Evolutionary conservation across 139 green algal genomes (phyloP), one percentile per base, ranked within the genome.

Genomic region (Mesotaenium endlicherianum): DNA sequence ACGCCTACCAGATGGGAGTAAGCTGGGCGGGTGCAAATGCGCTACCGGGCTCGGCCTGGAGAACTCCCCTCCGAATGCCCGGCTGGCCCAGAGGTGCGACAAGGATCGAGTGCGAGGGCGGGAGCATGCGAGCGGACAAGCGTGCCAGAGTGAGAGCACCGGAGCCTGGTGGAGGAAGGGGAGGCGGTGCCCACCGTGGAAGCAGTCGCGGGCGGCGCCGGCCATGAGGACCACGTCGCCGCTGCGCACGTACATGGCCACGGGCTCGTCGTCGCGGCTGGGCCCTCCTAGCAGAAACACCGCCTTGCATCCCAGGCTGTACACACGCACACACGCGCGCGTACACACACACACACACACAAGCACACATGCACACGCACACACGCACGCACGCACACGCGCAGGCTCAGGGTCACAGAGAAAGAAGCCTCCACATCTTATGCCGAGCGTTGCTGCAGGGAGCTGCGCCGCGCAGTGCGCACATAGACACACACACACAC

Each of bases 221-320:
- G 74, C 68, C 69, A 98, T 90, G 43, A 98, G 90, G 16, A 96
- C 70, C 3, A 93, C 91, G 81, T 98, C 95, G 0, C 95, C 95
- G 36, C 91, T 92, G 16, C 90, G 90, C 72, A 98, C 75, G 74
- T 95, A 68, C 69, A 98, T 71, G 6, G 95, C 78, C 0, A 85
- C 91, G 3, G 94, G 95, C 0, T 44, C 20, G 41, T 79, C 57
- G 0, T 95, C 91, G 2, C 75, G 75, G 0, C n/a, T 70, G 81
- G 2, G 42, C 1, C 93, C 92, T 0, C 95, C 95, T 31, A 97
- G 89, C 1, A 98, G 89, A 82, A 98, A 97, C 16, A 98, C 84
- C 1, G 91, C 95, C 42, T 88, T 81, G 85, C 91, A 95, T 26
- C 95, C 95, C 14, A 98, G 60, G 59, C 90, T 86, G 80, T 16